These are phyloP conservation scores for Phoma sp. DNA, from an alignment of 2,329 filamentous ascomycete species.

Conservation along the genomic window DNA sequence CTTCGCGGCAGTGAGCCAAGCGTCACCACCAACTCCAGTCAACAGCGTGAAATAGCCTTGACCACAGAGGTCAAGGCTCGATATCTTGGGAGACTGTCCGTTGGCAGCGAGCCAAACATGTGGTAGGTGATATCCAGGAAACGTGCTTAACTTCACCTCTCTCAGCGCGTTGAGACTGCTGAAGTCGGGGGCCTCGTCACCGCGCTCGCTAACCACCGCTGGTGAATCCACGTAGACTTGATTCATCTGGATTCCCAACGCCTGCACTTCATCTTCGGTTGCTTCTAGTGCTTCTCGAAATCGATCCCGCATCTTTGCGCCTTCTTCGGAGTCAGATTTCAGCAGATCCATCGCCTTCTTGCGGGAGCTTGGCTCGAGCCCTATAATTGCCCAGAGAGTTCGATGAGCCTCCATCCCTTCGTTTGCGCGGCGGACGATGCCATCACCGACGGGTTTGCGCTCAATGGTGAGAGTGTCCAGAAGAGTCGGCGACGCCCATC, in stretches of 20 bases:
- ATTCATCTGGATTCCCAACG: slow-evolving; percentile 66
- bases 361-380: too few relatives aligned
- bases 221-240: slow-evolving; percentile 61
- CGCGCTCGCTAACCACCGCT: slow-evolving; percentile 54
- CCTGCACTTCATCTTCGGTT: slow-evolving; percentile 61
- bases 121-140: slow-evolving; percentile 66
- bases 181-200: slow-evolving; percentile 53
- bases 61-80: slow-evolving; percentile 68
- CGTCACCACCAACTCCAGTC: slow-evolving; percentile 62
- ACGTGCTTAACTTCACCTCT: slow-evolving; percentile 57
- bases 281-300: neutral
- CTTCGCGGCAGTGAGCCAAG: slow-evolving; percentile 61
- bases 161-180: slow-evolving; percentile 13
- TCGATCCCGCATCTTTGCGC: neutral
- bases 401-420: too few relatives aligned
- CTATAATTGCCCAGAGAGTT: too few relatives aligned
- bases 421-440: slow-evolving; percentile 8
- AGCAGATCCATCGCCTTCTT: too few relatives aligned
- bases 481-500: slow-evolving; percentile 31
- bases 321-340: neutral
- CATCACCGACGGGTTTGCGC: slow-evolving; percentile 46
- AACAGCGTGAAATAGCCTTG: slow-evolving; percentile 51
- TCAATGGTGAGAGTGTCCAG: slow-evolving; percentile 42
- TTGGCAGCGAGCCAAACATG: slow-evolving; percentile 68
- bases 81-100: slow-evolving; percentile 56